These are phyloP conservation scores for Allium cepa DNA, from an alignment of 106 monocot species.

Conservation along the genomic window DNA sequence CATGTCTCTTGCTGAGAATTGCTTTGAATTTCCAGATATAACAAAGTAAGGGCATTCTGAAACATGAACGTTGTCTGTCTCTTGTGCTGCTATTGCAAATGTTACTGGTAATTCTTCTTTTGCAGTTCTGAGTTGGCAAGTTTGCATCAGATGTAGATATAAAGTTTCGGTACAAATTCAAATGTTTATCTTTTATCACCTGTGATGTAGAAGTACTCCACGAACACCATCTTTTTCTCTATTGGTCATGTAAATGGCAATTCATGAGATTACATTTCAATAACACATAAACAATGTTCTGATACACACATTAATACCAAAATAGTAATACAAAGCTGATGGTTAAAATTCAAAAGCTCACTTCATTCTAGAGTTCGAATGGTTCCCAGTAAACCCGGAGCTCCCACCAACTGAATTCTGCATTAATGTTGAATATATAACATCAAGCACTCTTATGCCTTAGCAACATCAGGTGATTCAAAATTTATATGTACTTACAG, in stretches of 20 bases:
- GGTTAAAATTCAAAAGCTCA: slow-evolving; percentile 7
- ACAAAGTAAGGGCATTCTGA: slow-evolving; percentile 75
- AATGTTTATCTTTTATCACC: slow-evolving; percentile 18
- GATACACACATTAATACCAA: neutral
- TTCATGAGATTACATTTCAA: neutral
- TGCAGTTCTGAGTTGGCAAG: slow-evolving; percentile 43
- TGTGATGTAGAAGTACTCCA: slow-evolving; percentile 83
- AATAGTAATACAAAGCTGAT: neutral
- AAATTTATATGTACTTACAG: slow-evolving; percentile 44
- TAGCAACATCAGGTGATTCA: neutral
- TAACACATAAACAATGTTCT: neutral
- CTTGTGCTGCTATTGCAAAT: slow-evolving; percentile 83
- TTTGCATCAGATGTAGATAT: slow-evolving; percentile 3
- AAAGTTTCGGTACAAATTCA: neutral
- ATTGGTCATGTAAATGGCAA: neutral
- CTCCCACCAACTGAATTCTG: slow-evolving; percentile 94
- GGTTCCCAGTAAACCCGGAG: slow-evolving; percentile 71
- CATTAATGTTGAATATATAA: neutral
- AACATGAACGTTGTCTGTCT: slow-evolving; percentile 61
- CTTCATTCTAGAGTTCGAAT: slow-evolving; percentile 69
- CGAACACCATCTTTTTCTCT: slow-evolving; percentile 70
- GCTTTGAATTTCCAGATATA: slow-evolving; percentile 39
- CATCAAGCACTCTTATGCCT: neutral
- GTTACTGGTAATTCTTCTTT: slow-evolving; percentile 61
- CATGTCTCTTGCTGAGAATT: slow-evolving; percentile 44